These are phyloP conservation scores for Blakeslea trispora DNA, from an alignment of 371 early-diverging fungal species.

Conservation along the genomic window DNA sequence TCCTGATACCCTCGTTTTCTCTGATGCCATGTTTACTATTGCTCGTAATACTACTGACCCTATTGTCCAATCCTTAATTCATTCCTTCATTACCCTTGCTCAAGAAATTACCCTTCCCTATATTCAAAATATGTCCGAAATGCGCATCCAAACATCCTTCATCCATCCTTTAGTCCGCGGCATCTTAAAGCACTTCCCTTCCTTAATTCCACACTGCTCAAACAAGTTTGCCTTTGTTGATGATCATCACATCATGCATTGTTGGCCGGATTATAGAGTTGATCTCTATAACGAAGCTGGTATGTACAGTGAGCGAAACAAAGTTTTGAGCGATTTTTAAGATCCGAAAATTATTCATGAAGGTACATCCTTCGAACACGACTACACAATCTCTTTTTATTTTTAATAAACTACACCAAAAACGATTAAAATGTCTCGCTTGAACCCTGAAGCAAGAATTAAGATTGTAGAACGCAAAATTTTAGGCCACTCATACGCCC, in stretches of 20 bases:
- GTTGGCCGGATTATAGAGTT: background rate
- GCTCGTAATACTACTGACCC: background rate
- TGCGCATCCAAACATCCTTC: background rate
- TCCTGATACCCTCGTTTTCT: background rate
- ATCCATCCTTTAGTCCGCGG: background rate
- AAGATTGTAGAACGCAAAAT: no score
- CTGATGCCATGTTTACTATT: background rate
- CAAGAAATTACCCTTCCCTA: background rate
- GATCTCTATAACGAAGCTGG: background rate
- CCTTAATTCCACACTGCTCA: background rate
- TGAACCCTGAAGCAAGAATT: no score
- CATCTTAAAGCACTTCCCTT: background rate
- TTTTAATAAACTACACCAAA: no score
- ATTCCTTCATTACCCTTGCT: background rate
- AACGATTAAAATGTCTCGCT: no score
- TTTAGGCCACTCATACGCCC: no score
- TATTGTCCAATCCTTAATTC: background rate
- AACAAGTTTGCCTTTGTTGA: background rate
- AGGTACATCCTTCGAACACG: no score
- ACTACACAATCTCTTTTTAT: no score
- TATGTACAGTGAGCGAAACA: no score
- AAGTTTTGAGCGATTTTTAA: no score
- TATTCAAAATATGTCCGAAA: background rate
- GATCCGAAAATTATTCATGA: no score
- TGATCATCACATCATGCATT: background rate